These are phyloP conservation scores for Plectosphaerella plurivora DNA, from an alignment of 2,329 filamentous ascomycete species.

Conservation along the genomic window DNA sequence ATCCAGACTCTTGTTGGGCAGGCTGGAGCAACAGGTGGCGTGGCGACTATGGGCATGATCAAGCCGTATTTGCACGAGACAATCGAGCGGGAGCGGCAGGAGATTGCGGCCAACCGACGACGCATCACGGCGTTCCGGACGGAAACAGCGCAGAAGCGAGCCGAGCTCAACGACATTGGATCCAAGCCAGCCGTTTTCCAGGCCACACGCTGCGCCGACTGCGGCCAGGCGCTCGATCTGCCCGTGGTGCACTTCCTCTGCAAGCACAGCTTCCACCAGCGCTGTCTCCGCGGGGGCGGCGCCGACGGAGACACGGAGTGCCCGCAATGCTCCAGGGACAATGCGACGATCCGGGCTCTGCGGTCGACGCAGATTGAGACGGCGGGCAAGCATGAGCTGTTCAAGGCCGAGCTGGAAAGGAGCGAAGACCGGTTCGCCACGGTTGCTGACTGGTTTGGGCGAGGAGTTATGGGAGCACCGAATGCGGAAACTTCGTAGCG, in stretches of 20 bases:
- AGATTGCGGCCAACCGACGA: slow-evolving; percentile 75
- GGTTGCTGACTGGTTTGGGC: slow-evolving; percentile 89
- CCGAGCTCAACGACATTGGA: slow-evolving; percentile 72
- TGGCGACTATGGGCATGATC: slow-evolving; percentile 96
- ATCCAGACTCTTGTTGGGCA: slow-evolving; percentile 82
- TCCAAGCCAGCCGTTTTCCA: slow-evolving; percentile 86
- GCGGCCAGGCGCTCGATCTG: slow-evolving; percentile 72
- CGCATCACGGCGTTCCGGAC: slow-evolving; percentile 78
- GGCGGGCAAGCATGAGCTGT: slow-evolving; percentile 82
- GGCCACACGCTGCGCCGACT: slow-evolving; percentile 81
- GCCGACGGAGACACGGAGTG: slow-evolving; percentile 67
- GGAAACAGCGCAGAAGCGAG: slow-evolving; percentile 76
- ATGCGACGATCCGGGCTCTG: slow-evolving; percentile 85
- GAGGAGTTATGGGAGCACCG: slow-evolving; percentile 74
- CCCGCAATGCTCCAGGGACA: slow-evolving; percentile 77
- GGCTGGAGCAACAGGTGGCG: slow-evolving; percentile 40
- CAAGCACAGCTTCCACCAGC: slow-evolving; percentile 94
- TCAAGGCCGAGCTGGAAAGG: slow-evolving; percentile 71
- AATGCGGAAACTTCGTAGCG: slow-evolving; percentile 19
- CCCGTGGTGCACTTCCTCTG: slow-evolving; percentile 95
- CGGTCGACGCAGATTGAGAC: slow-evolving; percentile 81
- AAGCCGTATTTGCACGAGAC: slow-evolving; percentile 88
- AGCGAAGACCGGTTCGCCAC: slow-evolving; percentile 85
- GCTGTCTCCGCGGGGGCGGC: slow-evolving; percentile 60
- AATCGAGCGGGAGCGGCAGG: slow-evolving; percentile 80